Conservation (phyloP, 768 basidiomycete genomes). For the Suillus spraguei region DNA sequence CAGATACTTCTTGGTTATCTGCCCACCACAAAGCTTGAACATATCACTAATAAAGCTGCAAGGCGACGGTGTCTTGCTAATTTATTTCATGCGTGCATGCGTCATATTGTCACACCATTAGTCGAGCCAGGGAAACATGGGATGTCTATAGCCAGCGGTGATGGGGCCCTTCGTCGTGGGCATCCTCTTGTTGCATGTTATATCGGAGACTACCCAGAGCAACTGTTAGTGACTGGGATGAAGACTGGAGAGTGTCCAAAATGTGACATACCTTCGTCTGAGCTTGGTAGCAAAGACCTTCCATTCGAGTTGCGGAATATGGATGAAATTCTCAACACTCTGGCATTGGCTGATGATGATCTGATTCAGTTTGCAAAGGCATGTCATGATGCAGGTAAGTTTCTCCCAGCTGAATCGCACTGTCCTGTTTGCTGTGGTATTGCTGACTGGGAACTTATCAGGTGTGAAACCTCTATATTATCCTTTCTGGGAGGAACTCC, state of each 20-base stretch:
- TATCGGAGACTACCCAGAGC: constrained; percentile 25
- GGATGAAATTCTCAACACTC: no score
- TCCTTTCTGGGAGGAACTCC: no score
- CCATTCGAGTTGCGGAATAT: no score
- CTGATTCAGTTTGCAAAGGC: no score
- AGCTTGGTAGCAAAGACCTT: neutral
- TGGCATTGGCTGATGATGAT: no score
- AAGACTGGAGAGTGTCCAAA: constrained; percentile 20
- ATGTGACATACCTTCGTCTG: no score
- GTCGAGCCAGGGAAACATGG: constrained; percentile 31
- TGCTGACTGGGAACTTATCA: no score
- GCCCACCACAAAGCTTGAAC: constrained; percentile 9
- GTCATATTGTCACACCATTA: constrained; percentile 32
- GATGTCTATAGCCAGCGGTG: constrained; percentile 32
- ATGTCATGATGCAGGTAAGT: no score
- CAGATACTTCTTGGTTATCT: constrained; percentile 8
- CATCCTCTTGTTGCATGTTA: constrained; percentile 26
- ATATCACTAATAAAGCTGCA: constrained; percentile 18
- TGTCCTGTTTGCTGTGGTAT: no score
- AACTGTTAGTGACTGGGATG: constrained; percentile 17
- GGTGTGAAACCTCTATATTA: no score
- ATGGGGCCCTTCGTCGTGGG: constrained; percentile 41
- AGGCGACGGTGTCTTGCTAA: constrained; percentile 30
- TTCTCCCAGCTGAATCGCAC: no score
- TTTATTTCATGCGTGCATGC: constrained; percentile 41